Base-by-base conservation (phyloP, 2,329 filamentous ascomycete species). In the Laburnicola sp. region DNA sequence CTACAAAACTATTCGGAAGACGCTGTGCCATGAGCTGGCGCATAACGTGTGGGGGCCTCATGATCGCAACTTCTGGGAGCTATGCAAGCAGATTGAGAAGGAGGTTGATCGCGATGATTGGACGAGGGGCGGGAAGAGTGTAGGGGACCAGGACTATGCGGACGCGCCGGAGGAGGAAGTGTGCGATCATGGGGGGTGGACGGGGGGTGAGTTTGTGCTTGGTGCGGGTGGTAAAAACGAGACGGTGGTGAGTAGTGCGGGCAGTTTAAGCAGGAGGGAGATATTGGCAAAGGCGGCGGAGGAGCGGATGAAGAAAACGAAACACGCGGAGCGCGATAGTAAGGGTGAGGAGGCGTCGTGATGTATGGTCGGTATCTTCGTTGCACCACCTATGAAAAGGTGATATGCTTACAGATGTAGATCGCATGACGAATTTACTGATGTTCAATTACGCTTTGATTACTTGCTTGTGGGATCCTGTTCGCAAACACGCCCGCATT, bases 21-120 rank as follows among this genome's bases (percentile, higher is more conserved):
- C 94, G 39, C 78, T 99, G 9, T 97, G 93, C 68, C 94, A 99
- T 75, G 94, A 99, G 76, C 79, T 99, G 16, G 87, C 92, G 59
- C 94, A 99, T 73, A 97, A 96, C 64, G 89, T 96, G 7, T 87
- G 88, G 74, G 80, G 88, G 0, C 84, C 88, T 0, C 94, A 99
- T 71, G 91, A 97, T 72, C 79, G 84, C 16, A 77, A 88, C 40
- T 99, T 99, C 67, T 97, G 94, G 93, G 83, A 91, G 46, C 72
- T 99, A 63, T 96, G 89, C 60, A 86, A 86, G 61, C 82, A 87
- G 76, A 95, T 97, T 65, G 92, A 97, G 78, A 80, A 81, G 44
- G 93, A 97, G 77, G 93, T 97, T 2, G 86, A 88, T 50, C 78
- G 76, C 42, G 88, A 83, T 11, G 91, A 97, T 76, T 96, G 89